Conservation (phyloP, 805 yeast genomes). For the Barnettozyma populi region DNA sequence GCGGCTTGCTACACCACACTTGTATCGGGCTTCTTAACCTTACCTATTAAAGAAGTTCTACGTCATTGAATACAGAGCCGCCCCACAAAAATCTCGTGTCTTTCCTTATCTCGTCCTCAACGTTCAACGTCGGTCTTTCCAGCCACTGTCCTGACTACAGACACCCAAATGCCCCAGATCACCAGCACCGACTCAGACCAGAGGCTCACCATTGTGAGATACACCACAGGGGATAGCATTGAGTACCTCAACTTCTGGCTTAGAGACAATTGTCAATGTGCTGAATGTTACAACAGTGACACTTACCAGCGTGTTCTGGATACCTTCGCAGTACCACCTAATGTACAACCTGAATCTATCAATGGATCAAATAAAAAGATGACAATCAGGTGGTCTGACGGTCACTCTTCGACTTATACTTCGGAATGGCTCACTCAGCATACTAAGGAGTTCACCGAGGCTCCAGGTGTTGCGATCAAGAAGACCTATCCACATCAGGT, state of each 20-base stretch:
- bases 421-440: slow-evolving; percentile 20
- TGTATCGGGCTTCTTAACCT: too few relatives aligned
- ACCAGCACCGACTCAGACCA: background rate
- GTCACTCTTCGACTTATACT: slow-evolving; percentile 16
- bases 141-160: too few relatives aligned
- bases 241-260: slow-evolving; percentile 50
- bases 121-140: too few relatives aligned
- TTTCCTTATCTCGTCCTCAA: too few relatives aligned
- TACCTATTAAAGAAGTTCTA: too few relatives aligned
- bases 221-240: background rate
- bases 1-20: too few relatives aligned
- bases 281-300: slow-evolving; percentile 43
- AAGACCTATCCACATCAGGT: slow-evolving; percentile 35
- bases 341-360: slow-evolving; percentile 18
- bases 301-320: slow-evolving; percentile 59
- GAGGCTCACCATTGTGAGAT: slow-evolving; percentile 1
- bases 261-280: slow-evolving; percentile 59
- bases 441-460: slow-evolving; percentile 27
- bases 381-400: slow-evolving; percentile 13
- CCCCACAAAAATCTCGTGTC: too few relatives aligned
- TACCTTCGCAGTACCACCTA: slow-evolving; percentile 38
- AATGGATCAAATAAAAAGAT: background rate
- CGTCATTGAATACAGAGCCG: too few relatives aligned
- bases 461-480: slow-evolving; percentile 28
- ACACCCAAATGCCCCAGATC: background rate